phyloP scores from a whole-genome alignment of 176 grass and related monocot genomes.

The Raddia guianensis region DNA sequence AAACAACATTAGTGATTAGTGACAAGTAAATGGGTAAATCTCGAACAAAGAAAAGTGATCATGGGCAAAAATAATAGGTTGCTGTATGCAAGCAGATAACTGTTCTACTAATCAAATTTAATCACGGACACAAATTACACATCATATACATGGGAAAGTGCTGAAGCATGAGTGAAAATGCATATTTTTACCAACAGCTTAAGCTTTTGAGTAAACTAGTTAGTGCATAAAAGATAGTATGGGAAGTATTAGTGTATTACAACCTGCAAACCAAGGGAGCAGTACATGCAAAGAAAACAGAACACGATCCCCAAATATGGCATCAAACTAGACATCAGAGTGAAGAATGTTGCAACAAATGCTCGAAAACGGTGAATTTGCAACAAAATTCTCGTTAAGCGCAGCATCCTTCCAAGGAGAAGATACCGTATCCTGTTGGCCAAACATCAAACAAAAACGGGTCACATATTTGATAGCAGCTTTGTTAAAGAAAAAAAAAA shows the following conservation, averaged over 20 bases:
- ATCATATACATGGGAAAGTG: not conserved
- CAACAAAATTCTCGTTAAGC: constrained; percentile 87
- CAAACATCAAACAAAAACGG: constrained; percentile 30
- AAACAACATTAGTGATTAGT: not conserved
- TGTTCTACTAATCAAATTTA: constrained; percentile 29
- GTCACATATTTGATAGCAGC: constrained; percentile 16
- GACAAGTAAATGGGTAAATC: constrained; percentile 14
- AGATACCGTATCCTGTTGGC: constrained; percentile 92
- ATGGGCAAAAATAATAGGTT: constrained; percentile 25
- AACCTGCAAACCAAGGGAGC: constrained; percentile 95
- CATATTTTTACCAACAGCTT: not conserved
- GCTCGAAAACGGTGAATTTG: constrained; percentile 85
- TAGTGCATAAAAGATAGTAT: constrained; percentile 29
- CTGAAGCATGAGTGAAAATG: constrained; percentile 13
- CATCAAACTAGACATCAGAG: constrained; percentile 91
- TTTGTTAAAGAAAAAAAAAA: constrained; percentile 31
- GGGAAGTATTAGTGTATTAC: constrained; percentile 12
- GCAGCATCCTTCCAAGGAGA: constrained; percentile 93
- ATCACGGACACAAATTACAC: not conserved
- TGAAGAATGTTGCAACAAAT: constrained; percentile 92
- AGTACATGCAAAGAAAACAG: constrained; percentile 89
- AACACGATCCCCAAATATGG: constrained; percentile 97
- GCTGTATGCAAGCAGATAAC: not conserved
- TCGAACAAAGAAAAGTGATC: constrained; percentile 12
- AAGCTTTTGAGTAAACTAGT: constrained; percentile 12